Evolutionary conservation across 768 basidiomycete species (phyloP), one percentile per base, ranked within the genome.

Genomic region (Phaffia australis): DNA sequence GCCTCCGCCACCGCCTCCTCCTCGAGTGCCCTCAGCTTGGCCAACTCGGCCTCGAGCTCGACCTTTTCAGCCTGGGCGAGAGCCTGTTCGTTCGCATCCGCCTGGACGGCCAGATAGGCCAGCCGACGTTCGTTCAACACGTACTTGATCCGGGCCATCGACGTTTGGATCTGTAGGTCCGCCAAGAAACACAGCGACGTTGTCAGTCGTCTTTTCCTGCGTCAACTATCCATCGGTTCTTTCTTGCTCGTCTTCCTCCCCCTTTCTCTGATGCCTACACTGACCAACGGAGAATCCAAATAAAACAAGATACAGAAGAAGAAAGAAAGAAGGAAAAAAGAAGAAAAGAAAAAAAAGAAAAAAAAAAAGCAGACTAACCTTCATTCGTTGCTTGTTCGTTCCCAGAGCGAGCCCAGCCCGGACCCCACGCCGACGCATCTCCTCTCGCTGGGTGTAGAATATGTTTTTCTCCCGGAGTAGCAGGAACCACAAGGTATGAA

Each of bases 401-500:
- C 35, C 35, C 35, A 42, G 11, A 42, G 35, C 35, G 6, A 42
- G 35, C 4, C 35, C 11, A 11, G 6, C 35, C 4, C 35, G 35
- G 35, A 42, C 35, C 35, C 35, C 35, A 42, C 35, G 35, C 35
- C 35, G 35, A 42, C 35, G 35, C 35, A 42, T 42, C 35, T 42
- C 90, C 70, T 87, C 87, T 69, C 79, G 81, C 76, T 98, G 93
- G 11, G 92, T 89, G 14, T 88, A 87, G 65, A 97, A 80, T 30
- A 94, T 79, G 77, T 98, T 99, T 3, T 88, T 83, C 76, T 99
- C 95, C 70, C 89, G 81, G 56, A 91, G 73, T 29, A 90, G 79
- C 57, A 97, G 81, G 75, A 94, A 97, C 94, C 95, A 99, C 48
- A 99, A 80, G 11, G 85, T 87, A 76, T 99, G 95, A 69, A 99